Evolutionary conservation across 306 rosid genomes (phyloP).

Genomic region (Acacia acuminata): DNA sequence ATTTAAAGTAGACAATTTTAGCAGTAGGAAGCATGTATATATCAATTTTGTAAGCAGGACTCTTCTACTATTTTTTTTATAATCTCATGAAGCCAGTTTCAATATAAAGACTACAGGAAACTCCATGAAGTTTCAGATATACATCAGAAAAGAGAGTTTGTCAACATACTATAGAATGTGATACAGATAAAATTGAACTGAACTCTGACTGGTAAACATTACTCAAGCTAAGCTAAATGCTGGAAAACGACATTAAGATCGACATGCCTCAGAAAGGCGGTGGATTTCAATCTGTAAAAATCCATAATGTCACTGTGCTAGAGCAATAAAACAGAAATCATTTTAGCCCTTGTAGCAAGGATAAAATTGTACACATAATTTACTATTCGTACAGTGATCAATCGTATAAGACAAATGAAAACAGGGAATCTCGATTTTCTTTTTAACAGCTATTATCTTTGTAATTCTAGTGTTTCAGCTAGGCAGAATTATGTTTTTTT

Average conservation of each 20-base stretch:
- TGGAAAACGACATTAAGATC: conserved; percentile 1
- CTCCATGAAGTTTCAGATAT: neutral
- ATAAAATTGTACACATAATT: neutral
- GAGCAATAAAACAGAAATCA: neutral
- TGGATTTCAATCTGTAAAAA: neutral
- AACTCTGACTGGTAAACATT: neutral
- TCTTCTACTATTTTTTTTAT: conserved; percentile 14
- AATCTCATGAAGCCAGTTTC: conserved; percentile 15
- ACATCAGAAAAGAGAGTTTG: conserved; percentile 1
- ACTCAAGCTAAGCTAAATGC: neutral
- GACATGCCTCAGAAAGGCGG: neutral
- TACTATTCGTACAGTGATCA: conserved; percentile 11
- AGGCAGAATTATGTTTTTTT: neutral
- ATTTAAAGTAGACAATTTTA: conserved; percentile 17
- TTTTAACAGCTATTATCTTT: neutral
- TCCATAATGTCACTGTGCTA: neutral
- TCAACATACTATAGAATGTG: neutral
- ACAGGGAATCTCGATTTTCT: neutral
- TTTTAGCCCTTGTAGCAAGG: neutral
- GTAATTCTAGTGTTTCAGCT: neutral
- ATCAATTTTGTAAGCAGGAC: conserved; percentile 35
- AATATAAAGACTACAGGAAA: conserved; percentile 4
- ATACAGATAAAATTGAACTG: neutral
- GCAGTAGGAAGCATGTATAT: conserved; percentile 36
- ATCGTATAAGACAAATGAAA: neutral